These are phyloP conservation scores for Rhodotorula sp. DNA, from an alignment of 1,284 basidiomycete genomes.

Conservation along the genomic window DNA sequence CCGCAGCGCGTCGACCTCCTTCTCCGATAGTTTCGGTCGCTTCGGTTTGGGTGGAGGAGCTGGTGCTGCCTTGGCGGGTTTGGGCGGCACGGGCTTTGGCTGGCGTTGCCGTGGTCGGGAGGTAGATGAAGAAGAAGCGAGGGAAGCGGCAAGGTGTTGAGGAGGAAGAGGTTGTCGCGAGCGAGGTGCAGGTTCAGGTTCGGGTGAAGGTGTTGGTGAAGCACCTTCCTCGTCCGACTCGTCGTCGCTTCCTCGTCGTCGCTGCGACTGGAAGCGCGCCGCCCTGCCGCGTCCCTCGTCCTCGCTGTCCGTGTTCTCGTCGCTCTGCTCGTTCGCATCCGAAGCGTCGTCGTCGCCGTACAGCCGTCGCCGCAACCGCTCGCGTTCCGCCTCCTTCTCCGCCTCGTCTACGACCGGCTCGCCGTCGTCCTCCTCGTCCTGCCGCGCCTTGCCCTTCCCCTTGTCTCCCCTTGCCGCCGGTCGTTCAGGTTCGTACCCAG, in stretches of 20 bases:
- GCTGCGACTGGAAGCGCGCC: neutral
- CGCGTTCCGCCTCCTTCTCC: slow-evolving; percentile 27
- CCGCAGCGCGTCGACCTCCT: slow-evolving; percentile 32
- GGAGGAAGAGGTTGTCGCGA: slow-evolving; percentile 19
- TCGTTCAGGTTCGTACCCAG: slow-evolving; percentile 23
- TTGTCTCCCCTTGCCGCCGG: neutral
- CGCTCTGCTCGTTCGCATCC: slow-evolving; percentile 26
- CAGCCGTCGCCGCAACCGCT: slow-evolving; percentile 28
- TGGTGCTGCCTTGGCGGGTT: neutral
- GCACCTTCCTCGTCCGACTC: neutral
- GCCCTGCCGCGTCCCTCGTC: slow-evolving; percentile 4
- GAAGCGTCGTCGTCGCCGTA: slow-evolving; percentile 28
- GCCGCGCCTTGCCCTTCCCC: slow-evolving; percentile 1
- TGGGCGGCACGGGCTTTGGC: neutral
- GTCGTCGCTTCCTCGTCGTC: neutral
- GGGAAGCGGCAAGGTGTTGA: neutral
- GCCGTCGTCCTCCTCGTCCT: slow-evolving; percentile 10
- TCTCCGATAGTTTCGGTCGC: slow-evolving; percentile 21
- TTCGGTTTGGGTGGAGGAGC: slow-evolving; percentile 8
- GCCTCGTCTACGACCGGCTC: slow-evolving; percentile 13
- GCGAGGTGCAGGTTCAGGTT: slow-evolving; percentile 13
- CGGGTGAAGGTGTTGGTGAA: slow-evolving; percentile 14
- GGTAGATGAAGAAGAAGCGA: neutral
- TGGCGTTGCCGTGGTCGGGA: slow-evolving; percentile 1
- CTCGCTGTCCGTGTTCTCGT: slow-evolving; percentile 18